Percentiles rank a stretch among this genome's conserved stretches.
Conservation (phyloP, 495 filamentous ascomycete species). For the Xylaria acuta region DNA sequence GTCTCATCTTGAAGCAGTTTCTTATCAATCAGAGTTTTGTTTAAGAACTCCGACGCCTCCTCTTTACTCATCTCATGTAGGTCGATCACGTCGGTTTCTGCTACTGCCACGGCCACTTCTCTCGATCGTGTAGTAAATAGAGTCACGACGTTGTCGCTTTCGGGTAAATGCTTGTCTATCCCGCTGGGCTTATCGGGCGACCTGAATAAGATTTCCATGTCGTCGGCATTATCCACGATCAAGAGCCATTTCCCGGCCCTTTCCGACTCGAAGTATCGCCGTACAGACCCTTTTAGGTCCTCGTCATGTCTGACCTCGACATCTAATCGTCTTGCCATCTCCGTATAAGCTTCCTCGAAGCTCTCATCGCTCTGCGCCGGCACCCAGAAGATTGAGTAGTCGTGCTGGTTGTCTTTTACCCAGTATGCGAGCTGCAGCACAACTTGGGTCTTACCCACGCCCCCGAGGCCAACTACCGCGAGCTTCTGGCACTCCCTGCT, state of each 20-base stretch:
- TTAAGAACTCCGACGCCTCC: conserved; percentile 32
- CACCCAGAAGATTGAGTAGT: conserved; percentile 60
- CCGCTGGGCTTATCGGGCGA: conserved; percentile 16
- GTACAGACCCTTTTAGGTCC: conserved; percentile 33
- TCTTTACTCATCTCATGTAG: conserved; percentile 38
- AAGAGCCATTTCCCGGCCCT: conserved; percentile 39
- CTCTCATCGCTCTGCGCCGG: conserved; percentile 45
- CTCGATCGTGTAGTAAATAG: conserved; percentile 45
- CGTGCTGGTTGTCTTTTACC: conserved; percentile 38
- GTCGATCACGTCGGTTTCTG: conserved; percentile 34
- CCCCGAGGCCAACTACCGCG: conserved; percentile 48
- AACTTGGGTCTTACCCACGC: conserved; percentile 60
- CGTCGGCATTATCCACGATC: conserved; percentile 46
- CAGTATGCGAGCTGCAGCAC: conserved; percentile 55
- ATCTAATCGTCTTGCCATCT: conserved; percentile 43
- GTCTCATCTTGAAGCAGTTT: background rate
- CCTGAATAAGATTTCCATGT: conserved; percentile 21
- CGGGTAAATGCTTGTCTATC: conserved; percentile 40
- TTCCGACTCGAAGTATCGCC: conserved; percentile 27
- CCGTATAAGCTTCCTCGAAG: conserved; percentile 54
- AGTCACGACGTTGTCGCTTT: conserved; percentile 37
- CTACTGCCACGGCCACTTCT: conserved; percentile 37
- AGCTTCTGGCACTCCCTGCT: conserved; percentile 30
- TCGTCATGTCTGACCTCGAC: conserved; percentile 25
- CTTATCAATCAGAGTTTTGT: conserved; percentile 24